Conservation (phyloP, 2,329 filamentous ascomycete genomes). For the Cercospora sp. region DNA sequence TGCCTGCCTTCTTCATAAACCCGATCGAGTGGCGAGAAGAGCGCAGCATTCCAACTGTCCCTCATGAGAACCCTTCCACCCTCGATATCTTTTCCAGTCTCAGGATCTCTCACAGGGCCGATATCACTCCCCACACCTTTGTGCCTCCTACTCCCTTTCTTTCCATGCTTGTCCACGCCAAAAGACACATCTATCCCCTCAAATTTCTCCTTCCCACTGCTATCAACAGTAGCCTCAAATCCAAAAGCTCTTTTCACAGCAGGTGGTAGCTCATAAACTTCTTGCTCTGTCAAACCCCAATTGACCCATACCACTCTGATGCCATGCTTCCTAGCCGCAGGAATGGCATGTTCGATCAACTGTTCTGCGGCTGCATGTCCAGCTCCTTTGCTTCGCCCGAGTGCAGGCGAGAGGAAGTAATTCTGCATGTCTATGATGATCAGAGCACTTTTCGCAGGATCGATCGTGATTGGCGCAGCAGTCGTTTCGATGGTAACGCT, state of each 20-base stretch:
- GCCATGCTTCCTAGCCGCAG: conserved; percentile 53
- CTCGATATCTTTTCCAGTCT: conserved; percentile 47
- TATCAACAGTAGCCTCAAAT: conserved; percentile 35
- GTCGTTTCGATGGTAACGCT: conserved; percentile 33
- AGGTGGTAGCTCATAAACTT: conserved; percentile 55
- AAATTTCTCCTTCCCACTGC: conserved; percentile 21
- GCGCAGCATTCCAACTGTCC: conserved; percentile 58
- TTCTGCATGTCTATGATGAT: conserved; percentile 42
- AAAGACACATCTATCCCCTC: conserved; percentile 19
- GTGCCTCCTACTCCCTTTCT: conserved; percentile 33
- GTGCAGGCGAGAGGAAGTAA: conserved; percentile 39
- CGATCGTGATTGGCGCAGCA: conserved; percentile 36
- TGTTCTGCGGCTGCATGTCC: conserved; percentile 46
- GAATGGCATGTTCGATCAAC: conserved; percentile 49
- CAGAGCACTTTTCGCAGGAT: conserved; percentile 39
- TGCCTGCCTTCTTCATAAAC: conserved; percentile 40
- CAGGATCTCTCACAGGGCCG: conserved; percentile 34
- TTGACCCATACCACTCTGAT: conserved; percentile 58
- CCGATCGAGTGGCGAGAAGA: conserved; percentile 51
- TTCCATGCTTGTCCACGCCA: conserved; percentile 33
- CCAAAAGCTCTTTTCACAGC: conserved; percentile 53
- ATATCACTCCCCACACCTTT: conserved; percentile 38
- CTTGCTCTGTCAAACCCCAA: conserved; percentile 58
- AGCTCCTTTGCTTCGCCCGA: conserved; percentile 40
- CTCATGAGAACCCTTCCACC: conserved; percentile 53